phyloP scores from a whole-genome alignment of 108 stramenopile genomes.

The Discostella stelligeroides region DNA sequence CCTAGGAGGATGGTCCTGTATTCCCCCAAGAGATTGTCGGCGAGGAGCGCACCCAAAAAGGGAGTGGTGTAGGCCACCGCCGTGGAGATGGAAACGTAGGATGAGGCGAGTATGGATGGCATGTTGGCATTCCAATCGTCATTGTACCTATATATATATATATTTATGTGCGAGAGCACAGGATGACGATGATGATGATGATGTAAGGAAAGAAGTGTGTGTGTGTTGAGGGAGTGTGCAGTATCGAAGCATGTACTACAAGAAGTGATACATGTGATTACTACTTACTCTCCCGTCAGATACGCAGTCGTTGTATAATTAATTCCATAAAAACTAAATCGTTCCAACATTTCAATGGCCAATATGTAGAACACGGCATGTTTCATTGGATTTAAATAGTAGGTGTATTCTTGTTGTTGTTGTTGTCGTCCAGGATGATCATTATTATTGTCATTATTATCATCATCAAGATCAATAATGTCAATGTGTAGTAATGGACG shows the following conservation, averaged over 20 bases:
- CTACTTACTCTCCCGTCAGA: constrained; percentile 69
- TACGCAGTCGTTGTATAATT: constrained; percentile 84
- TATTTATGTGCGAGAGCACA: background rate
- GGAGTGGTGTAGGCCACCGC: constrained; percentile 88
- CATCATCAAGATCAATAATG: no score
- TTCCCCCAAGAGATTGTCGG: constrained; percentile 80
- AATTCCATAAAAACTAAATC: constrained; percentile 84
- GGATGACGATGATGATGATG: background rate
- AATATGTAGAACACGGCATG: constrained; percentile 78
- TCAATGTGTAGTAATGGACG: no score
- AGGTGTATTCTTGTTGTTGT: constrained; percentile 56
- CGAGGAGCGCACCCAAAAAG: constrained; percentile 78
- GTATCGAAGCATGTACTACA: constrained; percentile 11
- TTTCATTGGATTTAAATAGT: constrained; percentile 67
- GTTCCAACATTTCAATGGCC: constrained; percentile 80
- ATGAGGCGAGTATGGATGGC: constrained; percentile 63
- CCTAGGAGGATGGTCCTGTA: constrained; percentile 73
- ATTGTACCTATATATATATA: constrained; percentile 61
- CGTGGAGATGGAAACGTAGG: constrained; percentile 74
- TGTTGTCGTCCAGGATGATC: no score
- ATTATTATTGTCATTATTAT: no score
- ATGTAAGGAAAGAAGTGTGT: background rate
- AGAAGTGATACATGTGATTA: background rate
- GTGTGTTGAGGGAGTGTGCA: no score
- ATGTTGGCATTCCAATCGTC: constrained; percentile 77